phyloP scores from a whole-genome alignment of 768 basidiomycete species.

The Kwoniella sp. region DNA sequence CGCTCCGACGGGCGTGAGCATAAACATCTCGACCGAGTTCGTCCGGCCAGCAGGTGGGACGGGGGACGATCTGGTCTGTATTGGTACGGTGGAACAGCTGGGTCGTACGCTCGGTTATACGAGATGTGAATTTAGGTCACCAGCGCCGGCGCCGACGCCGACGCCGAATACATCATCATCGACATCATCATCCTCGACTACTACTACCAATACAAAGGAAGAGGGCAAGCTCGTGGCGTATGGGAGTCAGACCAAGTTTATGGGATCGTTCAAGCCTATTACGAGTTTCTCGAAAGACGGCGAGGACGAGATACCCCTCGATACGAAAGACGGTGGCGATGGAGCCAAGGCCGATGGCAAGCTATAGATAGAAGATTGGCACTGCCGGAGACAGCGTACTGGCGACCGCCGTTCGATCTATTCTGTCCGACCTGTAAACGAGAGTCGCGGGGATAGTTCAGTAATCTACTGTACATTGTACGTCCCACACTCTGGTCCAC shows the following conservation, averaged over 20 bases:
- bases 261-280: slow-evolving; percentile 33
- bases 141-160: not conserved
- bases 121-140: slow-evolving; percentile 25
- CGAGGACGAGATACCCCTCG: slow-evolving; percentile 30
- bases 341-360: not conserved
- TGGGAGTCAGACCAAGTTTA: slow-evolving; percentile 53
- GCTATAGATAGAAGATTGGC: not conserved
- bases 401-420: too few relatives aligned
- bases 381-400: too few relatives aligned
- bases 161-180: too few relatives aligned
- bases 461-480: too few relatives aligned
- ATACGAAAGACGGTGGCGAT: not conserved
- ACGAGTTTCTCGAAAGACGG: slow-evolving; percentile 36
- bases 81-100: slow-evolving; percentile 49
- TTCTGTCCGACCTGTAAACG: too few relatives aligned
- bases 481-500: too few relatives aligned
- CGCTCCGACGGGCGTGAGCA: slow-evolving; percentile 50
- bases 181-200: not conserved
- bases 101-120: slow-evolving; percentile 48
- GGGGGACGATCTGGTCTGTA: slow-evolving; percentile 37
- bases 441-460: too few relatives aligned
- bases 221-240: slow-evolving; percentile 45
- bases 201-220: not conserved
- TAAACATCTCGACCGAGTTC: slow-evolving; percentile 53
- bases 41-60: slow-evolving; percentile 49